Evolutionary conservation across 768 basidiomycete species (phyloP), one percentile per base, ranked within the genome.

Genomic region (Lactarius tabidus): DNA sequence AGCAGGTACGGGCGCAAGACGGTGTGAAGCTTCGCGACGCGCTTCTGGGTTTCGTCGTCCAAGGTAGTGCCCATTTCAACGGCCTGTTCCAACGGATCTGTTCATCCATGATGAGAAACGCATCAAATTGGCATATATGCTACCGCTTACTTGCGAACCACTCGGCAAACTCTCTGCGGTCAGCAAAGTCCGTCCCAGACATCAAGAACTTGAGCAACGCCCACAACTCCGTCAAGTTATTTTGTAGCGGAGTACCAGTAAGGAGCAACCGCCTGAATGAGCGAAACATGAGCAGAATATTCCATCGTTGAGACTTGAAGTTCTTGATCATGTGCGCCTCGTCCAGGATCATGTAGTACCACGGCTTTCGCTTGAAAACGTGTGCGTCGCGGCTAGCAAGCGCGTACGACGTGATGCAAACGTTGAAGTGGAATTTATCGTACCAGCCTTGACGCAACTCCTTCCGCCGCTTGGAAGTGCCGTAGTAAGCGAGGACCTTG

Each of bases 311-410:
- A 0, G 91, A 93, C 72, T 88, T 87, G 79, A 95, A 96, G 74
- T 97, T 97, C 78, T 95, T 95, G 85, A 97, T 95, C 86, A 95
- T 96, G 73, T 97, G 94, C 8, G 94, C 95, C 75, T 97, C 94
- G 73, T 97, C 94, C 6, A 97, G 85, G 61, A 97, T 86, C 89
- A 97, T 91, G 71, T 97, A 97, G 73, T 94, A 93, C 95, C 95
- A 96, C 57, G 84, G 79, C 77, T 93, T 95, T 51, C 95, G 86
- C 75, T 92, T 92, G 80, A 96, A 94, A 20, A 95, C 89, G 71
- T 91, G 86, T 59, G 91, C 88, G 73, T 97, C 94, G 43, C 90
- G 86, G 72, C 91, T 88, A n/a, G 93, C 94, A 31, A 96, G 84
- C 6, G 93, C 89, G 74, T 97, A 97, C 20, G 93, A 95, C 0